Conservation (phyloP, 1,284 basidiomycete species). For the Tremellales sp. region DNA sequence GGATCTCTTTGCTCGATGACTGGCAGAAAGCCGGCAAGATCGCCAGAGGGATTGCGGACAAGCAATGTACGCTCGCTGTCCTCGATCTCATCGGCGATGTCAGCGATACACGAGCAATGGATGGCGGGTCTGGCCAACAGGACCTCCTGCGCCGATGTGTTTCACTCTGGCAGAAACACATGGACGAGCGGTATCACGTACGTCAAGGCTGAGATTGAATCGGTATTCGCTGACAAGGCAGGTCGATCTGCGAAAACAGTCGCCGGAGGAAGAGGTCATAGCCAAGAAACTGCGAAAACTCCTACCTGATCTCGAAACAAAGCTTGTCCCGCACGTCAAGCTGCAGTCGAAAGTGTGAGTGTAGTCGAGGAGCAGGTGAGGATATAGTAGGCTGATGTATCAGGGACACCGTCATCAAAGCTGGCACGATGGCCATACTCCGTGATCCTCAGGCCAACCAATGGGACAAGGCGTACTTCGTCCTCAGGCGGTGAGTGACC, state of each 20-base stretch:
- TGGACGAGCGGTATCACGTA: conserved; percentile 72
- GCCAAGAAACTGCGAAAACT: conserved; percentile 52
- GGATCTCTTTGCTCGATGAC: conserved; percentile 81
- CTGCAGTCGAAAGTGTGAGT: conserved; percentile 66
- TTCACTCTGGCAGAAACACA: conserved; percentile 77
- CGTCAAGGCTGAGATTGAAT: conserved; percentile 18
- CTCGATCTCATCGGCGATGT: conserved; percentile 48
- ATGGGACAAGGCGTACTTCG: conserved; percentile 84
- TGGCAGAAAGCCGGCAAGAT: conserved; percentile 65
- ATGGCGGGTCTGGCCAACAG: conserved; percentile 22
- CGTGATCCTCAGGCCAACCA: conserved; percentile 69
- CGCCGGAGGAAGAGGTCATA: conserved; percentile 51
- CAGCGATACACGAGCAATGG: conserved; percentile 49
- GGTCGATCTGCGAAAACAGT: conserved; percentile 50
- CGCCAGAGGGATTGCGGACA: conserved; percentile 74
- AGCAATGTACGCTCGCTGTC: conserved; percentile 79
- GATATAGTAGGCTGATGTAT: conserved; percentile 5
- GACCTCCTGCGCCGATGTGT: conserved; percentile 49
- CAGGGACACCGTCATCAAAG: conserved; percentile 80
- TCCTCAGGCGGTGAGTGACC: conserved; percentile 69
- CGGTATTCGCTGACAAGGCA: conserved; percentile 3
- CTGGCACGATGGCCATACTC: conserved; percentile 73
- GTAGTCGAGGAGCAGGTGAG: neutral
- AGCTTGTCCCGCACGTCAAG: conserved; percentile 50
- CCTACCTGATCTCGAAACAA: conserved; percentile 47